Evolutionary conservation across 352 stramenopile species (phyloP), one percentile per base, ranked within the genome.

Genomic region (Peronospora farinosa): DNA sequence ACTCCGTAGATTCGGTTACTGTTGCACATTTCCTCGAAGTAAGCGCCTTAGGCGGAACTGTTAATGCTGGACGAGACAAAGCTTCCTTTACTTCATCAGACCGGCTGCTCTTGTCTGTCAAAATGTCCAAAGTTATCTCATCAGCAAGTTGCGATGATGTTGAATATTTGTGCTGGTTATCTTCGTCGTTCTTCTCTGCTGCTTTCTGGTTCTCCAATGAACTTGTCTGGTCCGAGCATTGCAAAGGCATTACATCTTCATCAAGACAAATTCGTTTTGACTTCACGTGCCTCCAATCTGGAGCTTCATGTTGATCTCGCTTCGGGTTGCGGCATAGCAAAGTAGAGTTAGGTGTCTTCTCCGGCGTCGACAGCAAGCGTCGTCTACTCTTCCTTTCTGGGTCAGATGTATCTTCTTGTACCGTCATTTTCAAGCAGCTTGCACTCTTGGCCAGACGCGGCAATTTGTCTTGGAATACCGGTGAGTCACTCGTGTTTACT

Each of bases 191-290:
- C 16, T 46, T 33, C 13, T 41, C 27, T 32, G 3, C 12, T 16
- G n/a, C 0, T 27, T 47, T 25, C 15, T 39, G 5, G 11, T 54
- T 35, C 10, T 55, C 21, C 13, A 43, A 36, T 11, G 41, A 49
- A 39, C 3, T 16, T 25, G 30, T 17, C 1, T 47, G 27, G 17
- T 49, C 37, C 47, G 41, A 40, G 11, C 23, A 50, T 4, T 38
- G 7, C 13, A 35, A 41, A 37, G 41, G 40, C 0, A 35, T 35
- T 30, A 15, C 9, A 30, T n/a, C 33, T 3, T 42, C 42, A 40
- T n/a, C 49, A 27, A 51, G 45, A 7, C 59, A 57, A 37, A 56
- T 54, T 25, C 63, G 63, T 36, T 69, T 70, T 33, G 42, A 17
- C n/a, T 51, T 59, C 4, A 17, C 5, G 28, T 31, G 5, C 8